Evolutionary conservation across 2,329 filamentous ascomycete species (phyloP).

Genomic region (Fusarium napiforme): DNA sequence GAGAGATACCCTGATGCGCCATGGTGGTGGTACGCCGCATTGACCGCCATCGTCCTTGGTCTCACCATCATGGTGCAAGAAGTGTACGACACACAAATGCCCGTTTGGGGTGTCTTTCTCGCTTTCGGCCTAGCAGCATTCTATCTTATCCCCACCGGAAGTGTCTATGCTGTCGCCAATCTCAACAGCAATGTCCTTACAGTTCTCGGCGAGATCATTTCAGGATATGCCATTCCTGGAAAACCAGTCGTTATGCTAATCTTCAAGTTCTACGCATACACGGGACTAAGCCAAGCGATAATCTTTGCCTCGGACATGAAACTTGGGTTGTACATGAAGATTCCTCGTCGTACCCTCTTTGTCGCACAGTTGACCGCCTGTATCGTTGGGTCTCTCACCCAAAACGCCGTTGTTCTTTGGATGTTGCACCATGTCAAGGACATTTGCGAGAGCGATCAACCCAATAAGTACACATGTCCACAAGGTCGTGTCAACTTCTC

Average conservation of each 20-base stretch:
- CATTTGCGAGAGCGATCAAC: background rate
- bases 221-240: background rate
- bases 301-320: slow-evolving; percentile 7
- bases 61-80: slow-evolving; percentile 8
- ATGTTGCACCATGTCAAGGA: slow-evolving; percentile 4
- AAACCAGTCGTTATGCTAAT: slow-evolving; percentile 2
- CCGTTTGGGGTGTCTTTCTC: background rate
- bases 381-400: background rate
- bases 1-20: background rate
- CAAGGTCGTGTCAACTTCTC: slow-evolving; percentile 3
- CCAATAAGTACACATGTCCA: background rate
- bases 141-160: background rate
- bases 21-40: background rate
- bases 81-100: background rate
- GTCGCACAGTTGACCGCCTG: background rate
- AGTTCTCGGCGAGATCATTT: background rate
- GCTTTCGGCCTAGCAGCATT: background rate
- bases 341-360: background rate
- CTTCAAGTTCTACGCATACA: slow-evolving; percentile 10
- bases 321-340: slow-evolving; percentile 2
- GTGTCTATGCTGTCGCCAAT: background rate
- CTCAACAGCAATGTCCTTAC: slow-evolving; percentile 1
- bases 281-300: background rate
- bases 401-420: background rate
- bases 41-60: background rate